Evolutionary conservation across 305 asterid species (phyloP), one percentile per base, ranked within the genome.

Genomic region (Rubia peregrina): DNA sequence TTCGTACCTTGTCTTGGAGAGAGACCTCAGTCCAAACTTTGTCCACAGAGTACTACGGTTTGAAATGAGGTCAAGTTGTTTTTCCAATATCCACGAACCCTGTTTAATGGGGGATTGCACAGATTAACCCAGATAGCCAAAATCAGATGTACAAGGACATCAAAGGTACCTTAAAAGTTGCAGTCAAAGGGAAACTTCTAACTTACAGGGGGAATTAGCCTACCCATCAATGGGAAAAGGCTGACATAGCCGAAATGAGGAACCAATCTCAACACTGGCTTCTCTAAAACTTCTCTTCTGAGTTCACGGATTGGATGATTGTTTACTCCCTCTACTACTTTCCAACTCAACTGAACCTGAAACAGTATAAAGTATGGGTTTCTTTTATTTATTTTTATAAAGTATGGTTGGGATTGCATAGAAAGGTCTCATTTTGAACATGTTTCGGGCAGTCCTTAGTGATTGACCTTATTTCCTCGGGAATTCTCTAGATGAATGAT

Each of bases 161-260:
- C 65, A 21, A 11, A 68, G 41, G 48, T 13, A 59, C 69, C 26
- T 42, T 71, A 73, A 68, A 75, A 44, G 68, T 53, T 46, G 26
- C 21, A 61, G 43, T 40, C 38, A 33, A 73, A 43, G 66, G 72
- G 59, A 66, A 61, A 56, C 12, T 40, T 57, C 70, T 56, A 77
- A 89, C 98, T 94, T 89, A 91, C 99, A 69, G 96, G 93, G 72
- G 97, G 97, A 75, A 94, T 94, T 73, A 94, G 95, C 86, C 91
- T 84, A 74, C 82, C 83, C 84, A 91, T 91, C 68, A 94, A 87
- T 71, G 99, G 99, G 74, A 94, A 94, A 70, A 94, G 93, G 93
- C 98, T 91, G 74, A 86, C 95, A 44, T 94, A 94, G 85, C 99
- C 99, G 76, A 87, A 66, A 80, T 91, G 97, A 73, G 96, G 98